Evolutionary conservation across 2,329 filamentous ascomycete species (phyloP), one percentile per base, ranked within the genome.

Genomic region (Neonectria neomacrospora): DNA sequence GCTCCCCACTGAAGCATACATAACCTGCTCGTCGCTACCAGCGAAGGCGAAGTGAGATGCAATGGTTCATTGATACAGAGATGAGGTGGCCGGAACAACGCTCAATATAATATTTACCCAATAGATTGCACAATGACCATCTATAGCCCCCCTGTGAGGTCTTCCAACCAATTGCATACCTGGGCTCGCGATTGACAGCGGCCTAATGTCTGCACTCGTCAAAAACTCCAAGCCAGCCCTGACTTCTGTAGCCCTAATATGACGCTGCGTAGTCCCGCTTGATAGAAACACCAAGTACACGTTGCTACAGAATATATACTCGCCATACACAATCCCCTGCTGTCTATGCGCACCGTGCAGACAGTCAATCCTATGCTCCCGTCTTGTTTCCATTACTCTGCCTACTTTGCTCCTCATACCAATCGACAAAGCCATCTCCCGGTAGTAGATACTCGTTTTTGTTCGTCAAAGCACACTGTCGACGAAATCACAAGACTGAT

Each of bases 1-100:
- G 84, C 88, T 50, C 88, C 88, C 48, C 82, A 80, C 61, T 85
- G 80, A 48, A 48, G 11, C 45, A 48, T 18, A 8, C 12, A 12
- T 10, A 48, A 30, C 16, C 5, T 20, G 16, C 45, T 48, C 16
- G 20, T 54, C 16, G n/a, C 12, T 32, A 16, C 20, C 5, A 32
- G 2, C 16, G n/a, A 22, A 22, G 28, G 47, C 2, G 42, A 22
- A 9, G n/a, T 39, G 32, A 30, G 50, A 47, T 50, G 28, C 44
- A 11, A 23, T n/a, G 14, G 37, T 11, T 11, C 20, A 18, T 41
- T 18, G n/a, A 41, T 1, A n/a, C 16, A 30, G 37, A 7, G 42
- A 52, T 53, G 57, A 51, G 44, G 34, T 55, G 54, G 45, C 61
- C 52, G 57, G 51, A 41, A 53, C 48, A 57, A 48, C 47, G 53